These are phyloP conservation scores for Phytopythium montanum DNA, from an alignment of 352 stramenopile species.

Conservation along the genomic window DNA sequence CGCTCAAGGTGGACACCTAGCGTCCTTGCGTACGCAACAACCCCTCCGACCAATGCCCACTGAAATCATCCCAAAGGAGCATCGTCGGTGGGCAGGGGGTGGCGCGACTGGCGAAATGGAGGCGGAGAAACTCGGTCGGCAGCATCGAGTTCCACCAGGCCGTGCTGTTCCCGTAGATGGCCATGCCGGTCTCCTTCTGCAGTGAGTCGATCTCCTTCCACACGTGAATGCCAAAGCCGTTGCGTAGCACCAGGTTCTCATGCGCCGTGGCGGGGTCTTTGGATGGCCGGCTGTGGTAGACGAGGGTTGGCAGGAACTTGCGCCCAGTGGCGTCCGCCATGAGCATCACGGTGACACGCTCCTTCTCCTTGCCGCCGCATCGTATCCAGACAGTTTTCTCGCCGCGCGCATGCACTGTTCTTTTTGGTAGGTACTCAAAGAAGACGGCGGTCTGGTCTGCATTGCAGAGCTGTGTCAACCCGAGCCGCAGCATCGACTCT, in stretches of 20 bases:
- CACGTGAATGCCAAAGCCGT: not conserved
- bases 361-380: slow-evolving; percentile 2
- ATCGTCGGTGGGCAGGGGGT: slow-evolving; percentile 1
- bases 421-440: slow-evolving; percentile 1
- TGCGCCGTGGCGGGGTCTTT: not conserved
- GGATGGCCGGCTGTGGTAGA: slow-evolving; percentile 1
- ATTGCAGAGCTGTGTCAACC: not conserved
- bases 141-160: slow-evolving; percentile 1
- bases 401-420: not conserved
- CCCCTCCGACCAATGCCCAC: not conserved
- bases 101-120: not conserved
- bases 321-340: not conserved
- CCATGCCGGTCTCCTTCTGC: not conserved
- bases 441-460: not conserved
- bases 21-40: slow-evolving; percentile 1
- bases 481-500: not conserved
- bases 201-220: not conserved
- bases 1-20: slow-evolving; percentile 4
- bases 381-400: not conserved
- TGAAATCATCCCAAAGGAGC: slow-evolving; percentile 11
- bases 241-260: not conserved
- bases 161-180: not conserved
- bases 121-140: not conserved
- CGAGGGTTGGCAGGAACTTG: not conserved
- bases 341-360: not conserved